phyloP scores from a whole-genome alignment of 2,329 filamentous ascomycete genomes.

The Cercospora zeae-maydis region DNA sequence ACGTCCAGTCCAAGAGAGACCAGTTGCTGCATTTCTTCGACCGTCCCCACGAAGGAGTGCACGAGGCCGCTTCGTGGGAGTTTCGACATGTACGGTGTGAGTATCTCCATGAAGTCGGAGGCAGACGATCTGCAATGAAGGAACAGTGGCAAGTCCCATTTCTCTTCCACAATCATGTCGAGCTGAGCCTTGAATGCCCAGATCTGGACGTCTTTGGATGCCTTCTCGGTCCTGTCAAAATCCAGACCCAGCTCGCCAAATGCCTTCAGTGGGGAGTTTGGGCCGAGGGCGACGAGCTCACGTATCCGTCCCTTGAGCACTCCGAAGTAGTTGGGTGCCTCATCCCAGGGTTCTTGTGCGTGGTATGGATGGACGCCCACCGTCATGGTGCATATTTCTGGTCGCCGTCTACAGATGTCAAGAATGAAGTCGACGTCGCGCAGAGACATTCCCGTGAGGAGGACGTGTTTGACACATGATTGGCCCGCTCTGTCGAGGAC shows the following conservation, averaged over 20 bases:
- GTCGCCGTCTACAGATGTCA: conserved; percentile 25
- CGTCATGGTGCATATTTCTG: conserved; percentile 43
- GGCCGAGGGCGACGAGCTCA: conserved; percentile 17
- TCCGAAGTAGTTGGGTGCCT: conserved; percentile 24
- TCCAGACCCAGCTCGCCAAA: conserved; percentile 53
- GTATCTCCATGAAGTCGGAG: conserved; percentile 43
- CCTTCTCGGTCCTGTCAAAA: conserved; percentile 47
- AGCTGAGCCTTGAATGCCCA: conserved; percentile 44
- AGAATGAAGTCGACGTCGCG: conserved; percentile 40
- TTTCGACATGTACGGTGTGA: conserved; percentile 40
- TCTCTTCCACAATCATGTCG: conserved; percentile 38
- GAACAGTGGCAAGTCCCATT: conserved; percentile 41
- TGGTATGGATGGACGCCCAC: conserved; percentile 53
- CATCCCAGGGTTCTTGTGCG: conserved; percentile 43
- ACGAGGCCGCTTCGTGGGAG: conserved; percentile 41
- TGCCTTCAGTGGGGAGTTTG: conserved; percentile 39
- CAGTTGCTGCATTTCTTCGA: conserved; percentile 41
- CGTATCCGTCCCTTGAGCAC: conserved; percentile 30
- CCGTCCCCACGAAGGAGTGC: conserved; percentile 42
- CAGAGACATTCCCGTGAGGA: conserved; percentile 40
- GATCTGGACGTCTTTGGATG: conserved; percentile 43
- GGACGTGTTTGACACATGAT: conserved; percentile 44
- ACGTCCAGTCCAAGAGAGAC: conserved; percentile 42
- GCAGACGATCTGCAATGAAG: conserved; percentile 45
- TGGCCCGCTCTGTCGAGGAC: conserved; percentile 43